Percentiles rank a stretch among this genome's conserved stretches.
Evolutionary conservation across 805 yeast species (phyloP).

Genomic region (Tetrapisispora namnaoensis): DNA sequence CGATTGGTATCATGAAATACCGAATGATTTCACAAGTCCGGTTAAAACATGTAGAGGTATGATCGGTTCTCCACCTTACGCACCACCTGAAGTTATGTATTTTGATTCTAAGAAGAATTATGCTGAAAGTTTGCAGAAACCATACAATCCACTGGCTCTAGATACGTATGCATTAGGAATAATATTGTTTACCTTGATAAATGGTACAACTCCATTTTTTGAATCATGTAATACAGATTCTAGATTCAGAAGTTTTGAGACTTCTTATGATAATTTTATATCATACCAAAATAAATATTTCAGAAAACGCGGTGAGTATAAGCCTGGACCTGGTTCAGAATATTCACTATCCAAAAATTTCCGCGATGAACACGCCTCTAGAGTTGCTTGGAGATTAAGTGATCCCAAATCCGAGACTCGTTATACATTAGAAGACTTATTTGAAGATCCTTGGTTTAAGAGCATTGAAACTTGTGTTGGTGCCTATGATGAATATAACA

Average conservation of each 20-base stretch:
- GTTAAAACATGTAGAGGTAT: constrained; percentile 33
- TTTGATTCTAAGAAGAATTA: constrained; percentile 27
- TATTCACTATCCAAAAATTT: constrained; percentile 59
- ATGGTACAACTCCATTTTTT: constrained; percentile 52
- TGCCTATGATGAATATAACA: constrained; percentile 12
- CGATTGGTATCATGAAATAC: constrained; percentile 49
- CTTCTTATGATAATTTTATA: constrained; percentile 36
- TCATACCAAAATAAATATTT: constrained; percentile 39
- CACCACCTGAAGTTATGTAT: constrained; percentile 66
- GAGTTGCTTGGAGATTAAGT: constrained; percentile 65
- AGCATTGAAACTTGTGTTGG: constrained; percentile 46
- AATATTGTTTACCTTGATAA: constrained; percentile 50
- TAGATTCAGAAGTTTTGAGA: constrained; percentile 47
- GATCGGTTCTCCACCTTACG: constrained; percentile 76
- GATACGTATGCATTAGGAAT: constrained; percentile 72
- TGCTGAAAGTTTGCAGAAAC: constrained; percentile 27
- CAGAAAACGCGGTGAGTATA: constrained; percentile 35
- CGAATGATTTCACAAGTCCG: constrained; percentile 40
- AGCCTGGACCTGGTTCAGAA: constrained; percentile 61
- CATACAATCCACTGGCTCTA: constrained; percentile 57
- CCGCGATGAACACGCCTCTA: constrained; percentile 50
- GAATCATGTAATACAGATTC: constrained; percentile 39
- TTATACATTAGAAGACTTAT: constrained; percentile 44
- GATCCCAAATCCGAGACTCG: constrained; percentile 52
- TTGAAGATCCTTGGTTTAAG: constrained; percentile 56